Percentiles rank a stretch among this genome's conserved stretches.
Evolutionary conservation across 2,329 filamentous ascomycete genomes (phyloP).

Genomic region (Monosporascus sp.): DNA sequence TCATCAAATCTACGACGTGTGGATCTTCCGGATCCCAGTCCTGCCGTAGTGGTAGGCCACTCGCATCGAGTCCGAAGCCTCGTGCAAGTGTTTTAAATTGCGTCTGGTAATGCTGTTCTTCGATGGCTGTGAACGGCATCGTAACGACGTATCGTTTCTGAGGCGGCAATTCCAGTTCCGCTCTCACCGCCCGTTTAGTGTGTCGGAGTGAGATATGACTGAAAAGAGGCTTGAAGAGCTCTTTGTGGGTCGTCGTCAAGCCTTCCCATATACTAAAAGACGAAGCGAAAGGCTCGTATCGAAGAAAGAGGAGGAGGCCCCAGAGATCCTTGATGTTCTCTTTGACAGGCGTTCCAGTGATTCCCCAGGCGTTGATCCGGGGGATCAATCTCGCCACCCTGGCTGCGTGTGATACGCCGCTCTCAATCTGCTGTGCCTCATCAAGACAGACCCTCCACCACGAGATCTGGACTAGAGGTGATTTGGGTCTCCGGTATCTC

Average conservation of each 20-base stretch:
- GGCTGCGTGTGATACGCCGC: conserved; percentile 77
- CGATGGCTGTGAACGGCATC: conserved; percentile 82
- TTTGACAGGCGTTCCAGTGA: conserved; percentile 85
- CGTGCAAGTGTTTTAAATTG: conserved; percentile 72
- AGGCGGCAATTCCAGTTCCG: conserved; percentile 72
- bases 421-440: conserved; percentile 91
- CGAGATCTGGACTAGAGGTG: conserved; percentile 71
- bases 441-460: conserved; percentile 84
- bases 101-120: conserved; percentile 81
- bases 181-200: conserved; percentile 73
- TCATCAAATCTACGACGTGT: conserved; percentile 63
- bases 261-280: conserved; percentile 61
- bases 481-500: conserved; percentile 61
- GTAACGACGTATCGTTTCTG: conserved; percentile 86
- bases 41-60: conserved; percentile 56
- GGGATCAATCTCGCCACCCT: conserved; percentile 75
- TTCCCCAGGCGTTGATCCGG: conserved; percentile 81
- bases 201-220: conserved; percentile 71
- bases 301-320: conserved; percentile 76
- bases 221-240: conserved; percentile 65
- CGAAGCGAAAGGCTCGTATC: conserved; percentile 69
- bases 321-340: conserved; percentile 72
- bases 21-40: conserved; percentile 62
- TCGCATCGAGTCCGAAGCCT: conserved; percentile 57
- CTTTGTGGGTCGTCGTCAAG: conserved; percentile 55